Evolutionary conservation across 768 basidiomycete genomes (phyloP).

Genomic region (Pisolithus microcarpus): DNA sequence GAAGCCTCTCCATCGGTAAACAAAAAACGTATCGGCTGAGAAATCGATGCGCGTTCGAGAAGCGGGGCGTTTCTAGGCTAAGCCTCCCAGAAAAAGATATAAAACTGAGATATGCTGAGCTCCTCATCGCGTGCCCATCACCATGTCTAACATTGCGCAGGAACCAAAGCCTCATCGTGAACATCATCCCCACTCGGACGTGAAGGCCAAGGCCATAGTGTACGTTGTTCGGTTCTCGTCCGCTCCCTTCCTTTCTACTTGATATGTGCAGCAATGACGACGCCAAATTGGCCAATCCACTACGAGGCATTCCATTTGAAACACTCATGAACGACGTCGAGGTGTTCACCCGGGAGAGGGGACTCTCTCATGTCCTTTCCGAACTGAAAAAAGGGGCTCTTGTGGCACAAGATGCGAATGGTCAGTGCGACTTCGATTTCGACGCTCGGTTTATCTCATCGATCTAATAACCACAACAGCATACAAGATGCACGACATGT

Average conservation of each 20-base stretch:
- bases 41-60: too few species aligned
- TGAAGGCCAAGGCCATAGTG: conserved; percentile 11
- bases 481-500: conserved; percentile 32
- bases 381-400: conserved; percentile 65
- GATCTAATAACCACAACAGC: conserved; percentile 26
- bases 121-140: too few species aligned
- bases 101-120: too few species aligned
- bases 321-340: conserved; percentile 55
- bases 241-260: background rate
- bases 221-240: conserved; percentile 6
- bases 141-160: too few species aligned
- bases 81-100: too few species aligned
- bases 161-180: background rate
- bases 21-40: too few species aligned
- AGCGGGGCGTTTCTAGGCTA: too few species aligned
- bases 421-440: conserved; percentile 38
- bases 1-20: too few species aligned
- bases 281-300: conserved; percentile 48
- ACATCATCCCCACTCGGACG: conserved; percentile 4
- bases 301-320: conserved; percentile 52
- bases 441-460: background rate
- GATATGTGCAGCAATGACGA: conserved; percentile 26
- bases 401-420: conserved; percentile 55
- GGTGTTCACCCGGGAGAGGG: conserved; percentile 43
- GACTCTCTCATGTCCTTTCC: conserved; percentile 33